Evolutionary conservation across 2,329 filamentous ascomycete genomes (phyloP).

Genomic region (Botrytis deweyae): DNA sequence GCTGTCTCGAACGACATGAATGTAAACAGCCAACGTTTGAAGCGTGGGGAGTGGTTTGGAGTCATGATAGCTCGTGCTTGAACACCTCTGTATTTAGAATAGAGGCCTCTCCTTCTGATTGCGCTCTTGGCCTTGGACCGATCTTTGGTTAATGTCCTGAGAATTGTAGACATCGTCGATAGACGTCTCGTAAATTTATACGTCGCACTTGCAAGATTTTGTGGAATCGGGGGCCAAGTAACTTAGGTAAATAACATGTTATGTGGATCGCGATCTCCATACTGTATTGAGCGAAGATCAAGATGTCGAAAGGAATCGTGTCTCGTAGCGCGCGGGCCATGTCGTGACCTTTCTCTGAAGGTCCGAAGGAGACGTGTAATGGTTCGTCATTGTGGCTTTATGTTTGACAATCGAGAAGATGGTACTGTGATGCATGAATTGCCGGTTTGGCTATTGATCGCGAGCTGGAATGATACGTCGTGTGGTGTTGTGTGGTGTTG

Average conservation of each 20-base stretch:
- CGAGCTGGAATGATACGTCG: background rate
- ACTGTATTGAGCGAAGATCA: background rate
- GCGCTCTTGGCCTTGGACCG: background rate
- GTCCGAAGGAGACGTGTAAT: background rate
- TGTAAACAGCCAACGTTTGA: constrained; percentile 5
- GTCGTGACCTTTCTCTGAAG: background rate
- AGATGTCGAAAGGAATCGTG: constrained; percentile 7
- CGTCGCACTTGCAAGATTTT: background rate
- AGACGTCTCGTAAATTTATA: background rate
- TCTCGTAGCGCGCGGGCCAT: constrained; percentile 11
- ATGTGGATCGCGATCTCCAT: background rate
- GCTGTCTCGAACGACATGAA: background rate
- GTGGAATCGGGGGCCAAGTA: background rate
- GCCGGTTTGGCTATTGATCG: background rate
- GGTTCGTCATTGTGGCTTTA: constrained; percentile 5
- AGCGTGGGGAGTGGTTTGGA: background rate
- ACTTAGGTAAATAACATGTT: background rate
- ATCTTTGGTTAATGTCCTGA: background rate
- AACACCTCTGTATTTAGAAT: background rate
- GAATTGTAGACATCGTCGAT: background rate
- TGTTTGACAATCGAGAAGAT: background rate
- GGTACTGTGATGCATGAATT: background rate
- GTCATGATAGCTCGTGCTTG: background rate
- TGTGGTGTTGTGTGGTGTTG: background rate
- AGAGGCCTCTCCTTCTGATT: background rate